Evolutionary conservation across 1,284 basidiomycete genomes (phyloP).

Genomic region (Mycena citricolor): DNA sequence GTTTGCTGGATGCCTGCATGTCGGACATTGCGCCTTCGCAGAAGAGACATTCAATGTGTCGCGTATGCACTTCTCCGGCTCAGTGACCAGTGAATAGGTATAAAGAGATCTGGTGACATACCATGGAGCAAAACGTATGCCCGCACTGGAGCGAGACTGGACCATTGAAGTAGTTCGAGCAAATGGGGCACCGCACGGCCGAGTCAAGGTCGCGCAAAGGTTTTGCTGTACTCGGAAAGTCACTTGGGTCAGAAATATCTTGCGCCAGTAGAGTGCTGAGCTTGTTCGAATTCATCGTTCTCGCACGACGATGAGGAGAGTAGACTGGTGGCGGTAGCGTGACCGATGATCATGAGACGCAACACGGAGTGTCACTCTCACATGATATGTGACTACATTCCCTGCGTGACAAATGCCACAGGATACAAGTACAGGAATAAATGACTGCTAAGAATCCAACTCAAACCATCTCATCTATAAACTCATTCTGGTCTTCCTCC

Average conservation of each 20-base stretch:
- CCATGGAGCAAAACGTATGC: slow-evolving; percentile 76
- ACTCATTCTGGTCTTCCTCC: too few relatives aligned
- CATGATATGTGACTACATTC: too few relatives aligned
- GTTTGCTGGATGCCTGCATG: slow-evolving; percentile 54
- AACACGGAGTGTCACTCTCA: too few relatives aligned
- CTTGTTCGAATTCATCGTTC: slow-evolving; percentile 18
- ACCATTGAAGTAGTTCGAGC: slow-evolving; percentile 65
- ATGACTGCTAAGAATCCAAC: too few relatives aligned
- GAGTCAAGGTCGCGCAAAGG: slow-evolving; percentile 62
- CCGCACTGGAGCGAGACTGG: slow-evolving; percentile 71
- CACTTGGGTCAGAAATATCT: slow-evolving; percentile 62
- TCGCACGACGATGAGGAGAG: too few relatives aligned
- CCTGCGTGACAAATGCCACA: too few relatives aligned
- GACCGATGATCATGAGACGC: too few relatives aligned
- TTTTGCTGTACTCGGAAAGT: slow-evolving; percentile 56
- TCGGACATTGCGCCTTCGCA: slow-evolving; percentile 61
- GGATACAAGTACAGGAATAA: too few relatives aligned
- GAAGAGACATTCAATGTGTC: slow-evolving; percentile 41
- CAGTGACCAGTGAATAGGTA: too few relatives aligned
- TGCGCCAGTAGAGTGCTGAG: slow-evolving; percentile 23
- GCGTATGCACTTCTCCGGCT: slow-evolving; percentile 74
- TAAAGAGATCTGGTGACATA: slow-evolving; percentile 34
- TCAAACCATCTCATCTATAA: too few relatives aligned
- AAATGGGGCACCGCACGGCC: slow-evolving; percentile 68
- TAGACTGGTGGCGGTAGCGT: too few relatives aligned